A percentile compares a stretch with the other conserved stretches of the same genome.
These are phyloP conservation scores for Chlorella variabilis DNA, from an alignment of 163 green algal species.

Conservation along the genomic window DNA sequence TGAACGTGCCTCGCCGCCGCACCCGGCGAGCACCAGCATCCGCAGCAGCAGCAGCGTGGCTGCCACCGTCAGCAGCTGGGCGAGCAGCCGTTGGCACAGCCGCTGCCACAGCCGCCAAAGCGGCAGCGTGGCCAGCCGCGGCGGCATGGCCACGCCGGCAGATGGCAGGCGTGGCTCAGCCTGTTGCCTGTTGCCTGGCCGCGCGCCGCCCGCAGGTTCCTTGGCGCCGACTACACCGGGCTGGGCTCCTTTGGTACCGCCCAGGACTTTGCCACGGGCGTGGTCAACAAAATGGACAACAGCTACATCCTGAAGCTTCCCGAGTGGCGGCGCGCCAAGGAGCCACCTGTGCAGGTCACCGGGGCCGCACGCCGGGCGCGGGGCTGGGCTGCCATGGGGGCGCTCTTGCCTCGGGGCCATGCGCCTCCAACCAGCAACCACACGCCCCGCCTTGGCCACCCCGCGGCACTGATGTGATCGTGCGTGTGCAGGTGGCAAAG, in stretches of 20 bases:
- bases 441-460: not conserved
- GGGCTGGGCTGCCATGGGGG: too few species aligned
- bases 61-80: not conserved
- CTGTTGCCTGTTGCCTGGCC: too few species aligned
- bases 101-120: too few species aligned
- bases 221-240: conserved; percentile 51
- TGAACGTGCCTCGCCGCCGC: too few species aligned
- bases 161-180: too few species aligned
- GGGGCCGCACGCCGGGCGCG: too few species aligned
- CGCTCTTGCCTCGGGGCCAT: too few species aligned
- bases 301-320: conserved; percentile 46
- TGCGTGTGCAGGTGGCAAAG: conserved; percentile 59
- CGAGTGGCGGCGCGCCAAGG: conserved; percentile 17
- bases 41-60: too few species aligned
- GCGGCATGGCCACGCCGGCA: too few species aligned
- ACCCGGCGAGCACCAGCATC: too few species aligned
- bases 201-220: not conserved
- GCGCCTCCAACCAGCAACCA: not conserved
- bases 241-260: conserved; percentile 63
- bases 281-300: conserved; percentile 64
- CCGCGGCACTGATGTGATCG: not conserved
- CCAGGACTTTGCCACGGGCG: conserved; percentile 49
- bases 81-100: too few species aligned
- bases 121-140: too few species aligned
- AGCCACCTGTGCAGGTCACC: not conserved